phyloP scores from a whole-genome alignment of 202 grass and related monocot species.

The Hordeum pubiflorum region DNA sequence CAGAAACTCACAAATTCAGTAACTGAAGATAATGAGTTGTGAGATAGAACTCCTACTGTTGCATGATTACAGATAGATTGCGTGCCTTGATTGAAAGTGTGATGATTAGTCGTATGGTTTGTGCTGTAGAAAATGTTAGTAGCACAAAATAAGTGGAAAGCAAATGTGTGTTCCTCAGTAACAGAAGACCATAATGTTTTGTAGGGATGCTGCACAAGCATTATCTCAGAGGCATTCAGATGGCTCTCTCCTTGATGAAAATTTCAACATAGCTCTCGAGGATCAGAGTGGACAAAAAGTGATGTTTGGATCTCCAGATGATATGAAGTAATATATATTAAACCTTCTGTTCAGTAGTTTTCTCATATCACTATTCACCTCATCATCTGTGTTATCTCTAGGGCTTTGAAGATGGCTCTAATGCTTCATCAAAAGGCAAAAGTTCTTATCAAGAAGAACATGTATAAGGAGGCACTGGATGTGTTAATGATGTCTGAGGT shows the following conservation, averaged over 20 bases:
- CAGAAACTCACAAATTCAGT: not conserved
- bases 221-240: constrained; percentile 82
- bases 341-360: not conserved
- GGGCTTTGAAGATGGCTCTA: constrained; percentile 80
- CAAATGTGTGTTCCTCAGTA: not conserved
- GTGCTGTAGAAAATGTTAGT: not conserved
- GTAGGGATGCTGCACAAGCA: constrained; percentile 71
- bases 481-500: constrained; percentile 85
- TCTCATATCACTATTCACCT: not conserved
- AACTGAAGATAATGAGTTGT: not conserved
- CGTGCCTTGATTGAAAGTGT: not conserved
- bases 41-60: not conserved
- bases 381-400: constrained; percentile 18
- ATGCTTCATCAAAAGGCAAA: constrained; percentile 90
- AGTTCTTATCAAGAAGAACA: constrained; percentile 57
- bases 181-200: not conserved
- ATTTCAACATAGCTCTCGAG: constrained; percentile 89
- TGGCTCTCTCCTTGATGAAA: constrained; percentile 65
- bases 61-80: not conserved
- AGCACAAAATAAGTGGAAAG: not conserved
- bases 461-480: constrained; percentile 72
- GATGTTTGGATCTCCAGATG: constrained; percentile 73
- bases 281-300: constrained; percentile 91
- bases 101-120: not conserved
- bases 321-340: constrained; percentile 58